Evolutionary conservation across 2,329 filamentous ascomycete species (phyloP), one percentile per base, ranked within the genome.

Genomic region (Tolypocladium tundrense): DNA sequence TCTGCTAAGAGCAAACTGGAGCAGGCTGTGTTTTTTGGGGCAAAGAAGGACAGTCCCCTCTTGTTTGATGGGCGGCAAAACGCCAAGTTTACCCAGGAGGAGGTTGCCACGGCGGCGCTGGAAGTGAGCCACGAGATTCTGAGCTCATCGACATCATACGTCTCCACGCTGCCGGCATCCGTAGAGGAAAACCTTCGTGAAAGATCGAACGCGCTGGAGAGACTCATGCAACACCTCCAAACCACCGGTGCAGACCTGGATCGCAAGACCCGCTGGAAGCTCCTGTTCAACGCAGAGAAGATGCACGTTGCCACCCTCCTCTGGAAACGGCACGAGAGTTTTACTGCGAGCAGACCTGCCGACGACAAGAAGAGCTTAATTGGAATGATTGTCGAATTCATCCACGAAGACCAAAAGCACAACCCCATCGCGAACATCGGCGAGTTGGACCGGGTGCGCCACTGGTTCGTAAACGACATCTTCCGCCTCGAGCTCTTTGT

Each of bases 1-100:
- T 92, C 89, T 1, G 88, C 90, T 8, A 94, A 91, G 73, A 90
- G 86, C 73, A 96, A 94, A 72, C 80, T 99, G 45, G 91, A 97
- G 68, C 92, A 99, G 73, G 92, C 92, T 2, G 88, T 97, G 1
- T 97, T 97, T 73, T 97, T 91, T 69, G 92, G 92, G 2, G 85
- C 84, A 53, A 85, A 89, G 68, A 81, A 87, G 61, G 85, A 90
- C 66, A 97, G 91, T 65, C 88, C 93, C n/a, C 75, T 99, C n/a
- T 86, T 91, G 61, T 91, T 99, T 65, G 83, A 87, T 50, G 82
- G 86, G 50, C 83, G 84, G 61, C 78, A 83, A 43, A 84, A 86
- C 57, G 76, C 87, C 53, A 78, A 81, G 4, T 96, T 94, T 63
- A 78, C 84, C 0, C 73, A 81, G 21, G 77, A 83, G 31, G 90